Evolutionary conservation across 2,329 filamentous ascomycete genomes (phyloP).

Genomic region (Pseudopithomyces chartarum): DNA sequence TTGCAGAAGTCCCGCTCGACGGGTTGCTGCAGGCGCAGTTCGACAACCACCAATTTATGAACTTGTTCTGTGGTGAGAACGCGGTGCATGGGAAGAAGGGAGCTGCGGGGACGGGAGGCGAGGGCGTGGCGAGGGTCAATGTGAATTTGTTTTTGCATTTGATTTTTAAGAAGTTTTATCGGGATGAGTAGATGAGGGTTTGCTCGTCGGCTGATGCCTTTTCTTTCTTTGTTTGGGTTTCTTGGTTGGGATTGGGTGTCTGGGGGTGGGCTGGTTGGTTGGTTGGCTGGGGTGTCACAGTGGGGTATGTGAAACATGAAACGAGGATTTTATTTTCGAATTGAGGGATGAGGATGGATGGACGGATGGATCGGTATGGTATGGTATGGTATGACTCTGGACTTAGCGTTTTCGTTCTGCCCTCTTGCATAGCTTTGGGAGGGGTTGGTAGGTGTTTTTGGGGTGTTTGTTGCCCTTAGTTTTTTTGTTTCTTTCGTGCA

Average conservation of each 20-base stretch:
- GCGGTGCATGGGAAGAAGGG: slow-evolving; percentile 18
- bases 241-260: too few relatives aligned
- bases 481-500: background rate
- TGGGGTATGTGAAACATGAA: too few relatives aligned
- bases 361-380: background rate
- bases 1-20: slow-evolving; percentile 85
- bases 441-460: background rate
- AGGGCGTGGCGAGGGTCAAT: slow-evolving; percentile 73
- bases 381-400: background rate
- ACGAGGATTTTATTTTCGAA: too few relatives aligned
- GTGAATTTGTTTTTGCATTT: slow-evolving; percentile 96
- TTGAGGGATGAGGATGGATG: too few relatives aligned
- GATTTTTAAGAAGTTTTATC: slow-evolving; percentile 98
- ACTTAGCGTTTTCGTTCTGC: background rate
- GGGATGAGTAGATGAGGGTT: slow-evolving; percentile 38
- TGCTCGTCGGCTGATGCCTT: background rate
- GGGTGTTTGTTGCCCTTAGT: background rate
- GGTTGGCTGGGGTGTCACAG: too few relatives aligned
- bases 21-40: slow-evolving; percentile 96
- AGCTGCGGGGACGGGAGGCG: slow-evolving; percentile 18
- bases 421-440: background rate
- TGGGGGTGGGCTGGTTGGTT: too few relatives aligned
- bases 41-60: slow-evolving; percentile 95
- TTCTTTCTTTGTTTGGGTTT: background rate
- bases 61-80: slow-evolving; percentile 67